Percentiles rank a stretch among this genome's conserved stretches.
These are phyloP conservation scores for Puya raimondii DNA, from an alignment of 176 grass and related monocot genomes.

Conservation along the genomic window DNA sequence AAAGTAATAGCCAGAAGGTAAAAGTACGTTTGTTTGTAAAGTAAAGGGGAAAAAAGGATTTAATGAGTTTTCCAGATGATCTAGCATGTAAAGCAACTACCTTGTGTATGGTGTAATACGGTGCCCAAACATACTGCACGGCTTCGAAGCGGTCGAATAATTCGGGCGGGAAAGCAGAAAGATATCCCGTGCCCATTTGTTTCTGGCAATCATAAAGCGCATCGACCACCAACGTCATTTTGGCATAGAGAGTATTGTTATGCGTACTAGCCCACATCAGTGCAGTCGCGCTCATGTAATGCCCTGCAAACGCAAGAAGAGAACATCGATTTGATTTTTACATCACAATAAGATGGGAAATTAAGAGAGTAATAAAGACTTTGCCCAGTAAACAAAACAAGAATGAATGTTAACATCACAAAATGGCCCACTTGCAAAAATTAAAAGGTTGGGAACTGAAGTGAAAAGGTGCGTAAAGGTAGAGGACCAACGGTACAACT, in stretches of 20 bases:
- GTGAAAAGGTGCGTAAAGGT: no score
- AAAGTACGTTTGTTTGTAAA: no score
- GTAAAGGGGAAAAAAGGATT: no score
- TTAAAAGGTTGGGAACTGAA: no score
- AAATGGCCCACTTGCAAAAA: no score
- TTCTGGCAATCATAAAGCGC: conserved; percentile 61
- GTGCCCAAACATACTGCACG: conserved; percentile 75
- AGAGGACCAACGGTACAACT: no score
- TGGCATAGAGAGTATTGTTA: conserved; percentile 54
- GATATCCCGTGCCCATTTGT: conserved; percentile 62
- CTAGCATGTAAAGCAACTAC: conserved; percentile 6
- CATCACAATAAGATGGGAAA: neutral
- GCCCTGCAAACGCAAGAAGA: conserved; percentile 39
- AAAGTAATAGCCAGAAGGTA: no score
- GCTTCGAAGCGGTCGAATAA: conserved; percentile 94
- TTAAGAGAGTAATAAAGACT: neutral
- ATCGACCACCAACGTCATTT: conserved; percentile 60
- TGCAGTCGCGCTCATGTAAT: conserved; percentile 80
- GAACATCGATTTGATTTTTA: neutral
- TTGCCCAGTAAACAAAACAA: neutral
- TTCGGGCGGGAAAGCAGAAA: conserved; percentile 89
- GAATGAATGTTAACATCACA: neutral
- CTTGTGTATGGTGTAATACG: conserved; percentile 98
- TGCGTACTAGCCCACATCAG: conserved; percentile 89
- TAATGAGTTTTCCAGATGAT: no score